phyloP scores from a whole-genome alignment of 306 rosid genomes.

The Pyrus betulifolia region DNA sequence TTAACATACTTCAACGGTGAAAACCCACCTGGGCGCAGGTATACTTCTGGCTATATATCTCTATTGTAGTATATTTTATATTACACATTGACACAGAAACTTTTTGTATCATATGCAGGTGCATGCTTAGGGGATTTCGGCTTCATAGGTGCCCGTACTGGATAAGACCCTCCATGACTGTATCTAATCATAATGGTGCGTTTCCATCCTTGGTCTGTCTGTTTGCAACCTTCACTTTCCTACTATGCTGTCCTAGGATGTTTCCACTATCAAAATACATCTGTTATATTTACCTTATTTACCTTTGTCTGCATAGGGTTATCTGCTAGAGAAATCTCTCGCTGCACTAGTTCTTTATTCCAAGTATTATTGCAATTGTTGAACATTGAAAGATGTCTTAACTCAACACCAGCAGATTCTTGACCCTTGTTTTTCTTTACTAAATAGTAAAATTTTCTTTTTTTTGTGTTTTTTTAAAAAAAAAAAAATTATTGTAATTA shows the following conservation, averaged over 20 bases:
- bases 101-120: constrained; percentile 38
- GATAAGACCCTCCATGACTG: constrained; percentile 91
- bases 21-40: constrained; percentile 91
- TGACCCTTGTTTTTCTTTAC: not conserved
- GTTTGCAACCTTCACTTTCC: not conserved
- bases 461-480: no score
- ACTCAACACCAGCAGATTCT: not conserved
- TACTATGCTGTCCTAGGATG: not conserved
- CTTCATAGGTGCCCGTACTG: constrained; percentile 98
- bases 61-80: not conserved
- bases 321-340: not conserved
- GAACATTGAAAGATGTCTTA: not conserved
- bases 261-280: not conserved
- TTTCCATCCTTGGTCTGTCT: constrained; percentile 19
- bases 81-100: constrained; percentile 13
- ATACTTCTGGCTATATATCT: constrained; percentile 17
- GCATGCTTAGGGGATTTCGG: constrained; percentile 97
- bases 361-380: not conserved
- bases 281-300: not conserved
- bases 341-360: not conserved
- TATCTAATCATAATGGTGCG: constrained; percentile 84
- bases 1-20: constrained; percentile 87
- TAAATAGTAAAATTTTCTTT: no score
- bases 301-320: not conserved
- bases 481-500: not conserved